Base-by-base conservation (phyloP, 2,329 filamentous ascomycete species). In the Trichoderma afroharzianum region DNA sequence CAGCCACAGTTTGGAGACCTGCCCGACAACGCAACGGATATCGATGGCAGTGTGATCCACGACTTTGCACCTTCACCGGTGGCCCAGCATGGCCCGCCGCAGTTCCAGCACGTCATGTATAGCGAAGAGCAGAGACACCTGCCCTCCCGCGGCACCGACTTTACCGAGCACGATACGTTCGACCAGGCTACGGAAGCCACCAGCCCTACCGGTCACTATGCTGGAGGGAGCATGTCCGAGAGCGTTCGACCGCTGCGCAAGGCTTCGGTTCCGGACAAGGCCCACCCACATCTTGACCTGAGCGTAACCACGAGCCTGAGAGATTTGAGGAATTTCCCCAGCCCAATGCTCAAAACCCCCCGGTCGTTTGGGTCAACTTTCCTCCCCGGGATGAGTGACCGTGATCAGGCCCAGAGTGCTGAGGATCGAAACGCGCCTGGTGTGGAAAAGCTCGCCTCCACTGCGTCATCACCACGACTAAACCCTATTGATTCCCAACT, bases 361-460 rank as follows among this genome's bases (percentile, higher is more conserved):
- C 87, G 90, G 33, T 95, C 93, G 3, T 93, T 95, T 79, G 87
- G 91, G 68, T 93, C 92, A 11, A 92, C 87, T 76, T 94, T 97
- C 77, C 86, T 93, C 79, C 84, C 90, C 72, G 81, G 85, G 80
- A 86, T 87, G 82, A 83, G 85, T 78, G 87, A 88, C 71, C 63
- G 55, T 18, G 66, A 61, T 11, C 82, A 80, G 71, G 81, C 79
- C 73, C 81, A 82, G 75, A 81, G 81, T 80, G 85, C 78, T 80
- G 86, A 77, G 63, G 85, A 88, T 76, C 85, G 89, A 72, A 88
- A 88, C 73, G 87, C 86, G 64, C 85, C 90, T 68, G 91, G 91
- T 21, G 92, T 93, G 70, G 93, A 96, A 79, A 95, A 95, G 80
- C 85, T 97, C n/a, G 91, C 92, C 6, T 97, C 94, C 0, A 97